phyloP scores from a whole-genome alignment of 352 stramenopile species.

The Phytopythium chamaehyphon region DNA sequence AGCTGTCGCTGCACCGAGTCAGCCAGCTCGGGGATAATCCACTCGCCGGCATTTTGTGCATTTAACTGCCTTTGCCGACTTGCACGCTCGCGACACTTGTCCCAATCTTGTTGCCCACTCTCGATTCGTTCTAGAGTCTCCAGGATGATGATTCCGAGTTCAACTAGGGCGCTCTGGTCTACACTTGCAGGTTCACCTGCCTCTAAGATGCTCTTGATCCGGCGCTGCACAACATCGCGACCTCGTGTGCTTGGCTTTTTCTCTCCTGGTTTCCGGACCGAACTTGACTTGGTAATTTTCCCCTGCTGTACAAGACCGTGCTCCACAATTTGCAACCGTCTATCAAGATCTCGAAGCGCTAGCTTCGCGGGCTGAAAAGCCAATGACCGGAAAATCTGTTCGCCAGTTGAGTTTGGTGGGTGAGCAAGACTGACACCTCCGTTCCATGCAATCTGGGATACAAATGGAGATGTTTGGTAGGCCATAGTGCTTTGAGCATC shows the following conservation, averaged over 20 bases:
- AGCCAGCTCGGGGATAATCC: constrained; percentile 67
- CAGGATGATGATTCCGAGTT: constrained; percentile 69
- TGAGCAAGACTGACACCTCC: constrained; percentile 67
- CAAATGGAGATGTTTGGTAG: constrained; percentile 49
- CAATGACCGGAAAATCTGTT: constrained; percentile 61
- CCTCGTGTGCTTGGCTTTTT: constrained; percentile 41
- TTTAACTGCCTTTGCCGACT: constrained; percentile 47
- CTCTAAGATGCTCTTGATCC: constrained; percentile 65
- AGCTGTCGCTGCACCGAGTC: constrained; percentile 47
- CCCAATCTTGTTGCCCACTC: constrained; percentile 34
- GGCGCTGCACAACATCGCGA: constrained; percentile 66
- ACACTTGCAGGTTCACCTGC: constrained; percentile 49
- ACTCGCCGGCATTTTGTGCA: constrained; percentile 44
- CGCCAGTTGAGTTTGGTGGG: constrained; percentile 30
- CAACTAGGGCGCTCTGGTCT: constrained; percentile 54
- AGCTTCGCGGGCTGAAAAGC: constrained; percentile 60
- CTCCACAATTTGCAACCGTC: constrained; percentile 57
- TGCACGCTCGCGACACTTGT: constrained; percentile 43
- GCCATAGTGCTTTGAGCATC: constrained; percentile 3
- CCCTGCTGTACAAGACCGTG: constrained; percentile 41
- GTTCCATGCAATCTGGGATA: constrained; percentile 59
- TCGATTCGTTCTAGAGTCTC: constrained; percentile 79
- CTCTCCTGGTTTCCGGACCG: constrained; percentile 39
- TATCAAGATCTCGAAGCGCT: constrained; percentile 66
- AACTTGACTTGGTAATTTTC: constrained; percentile 41